Evolutionary conservation across 78 protist genomes (phyloP).

Genomic region (Trichosphaerium sp.): DNA sequence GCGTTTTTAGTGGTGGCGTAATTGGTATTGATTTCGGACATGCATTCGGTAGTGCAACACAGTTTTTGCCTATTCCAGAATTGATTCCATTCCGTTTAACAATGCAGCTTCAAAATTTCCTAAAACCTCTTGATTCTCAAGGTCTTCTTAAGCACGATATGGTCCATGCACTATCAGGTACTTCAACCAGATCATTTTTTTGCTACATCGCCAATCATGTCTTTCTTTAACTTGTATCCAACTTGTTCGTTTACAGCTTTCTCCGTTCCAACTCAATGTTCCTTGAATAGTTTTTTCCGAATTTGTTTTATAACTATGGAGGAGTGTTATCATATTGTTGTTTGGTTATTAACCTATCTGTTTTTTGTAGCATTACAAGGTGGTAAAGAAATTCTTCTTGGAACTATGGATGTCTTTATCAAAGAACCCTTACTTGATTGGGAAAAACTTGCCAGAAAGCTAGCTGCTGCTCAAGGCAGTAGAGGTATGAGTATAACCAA

Average conservation of each 20-base stretch:
- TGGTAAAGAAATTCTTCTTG: slow-evolving; percentile 36
- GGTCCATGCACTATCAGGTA: slow-evolving; percentile 33
- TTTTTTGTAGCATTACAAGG: slow-evolving; percentile 26
- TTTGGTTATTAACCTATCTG: neutral
- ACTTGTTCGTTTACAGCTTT: too few species aligned
- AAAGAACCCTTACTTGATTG: slow-evolving; percentile 78
- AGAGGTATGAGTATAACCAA: neutral
- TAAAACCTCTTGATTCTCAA: slow-evolving; percentile 47
- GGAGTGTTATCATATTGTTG: too few species aligned
- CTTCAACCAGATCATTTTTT: neutral
- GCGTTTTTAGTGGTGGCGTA: slow-evolving; percentile 26
- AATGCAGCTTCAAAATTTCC: slow-evolving; percentile 45
- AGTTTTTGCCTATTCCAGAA: slow-evolving; percentile 80
- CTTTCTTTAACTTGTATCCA: too few species aligned
- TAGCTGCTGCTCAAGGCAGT: slow-evolving; percentile 18
- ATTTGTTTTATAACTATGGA: too few species aligned
- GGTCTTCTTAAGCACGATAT: slow-evolving; percentile 52
- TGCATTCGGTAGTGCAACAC: slow-evolving; percentile 88
- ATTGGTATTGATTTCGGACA: slow-evolving; percentile 95
- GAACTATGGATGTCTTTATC: slow-evolving; percentile 63
- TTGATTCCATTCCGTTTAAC: slow-evolving; percentile 88
- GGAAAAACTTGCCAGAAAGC: slow-evolving; percentile 35
- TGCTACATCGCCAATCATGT: too few species aligned
- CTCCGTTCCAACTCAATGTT: too few species aligned
- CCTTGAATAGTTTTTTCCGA: too few species aligned